These are phyloP conservation scores for Solanum habrochaites DNA, from an alignment of 257 asterid species.

Conservation along the genomic window DNA sequence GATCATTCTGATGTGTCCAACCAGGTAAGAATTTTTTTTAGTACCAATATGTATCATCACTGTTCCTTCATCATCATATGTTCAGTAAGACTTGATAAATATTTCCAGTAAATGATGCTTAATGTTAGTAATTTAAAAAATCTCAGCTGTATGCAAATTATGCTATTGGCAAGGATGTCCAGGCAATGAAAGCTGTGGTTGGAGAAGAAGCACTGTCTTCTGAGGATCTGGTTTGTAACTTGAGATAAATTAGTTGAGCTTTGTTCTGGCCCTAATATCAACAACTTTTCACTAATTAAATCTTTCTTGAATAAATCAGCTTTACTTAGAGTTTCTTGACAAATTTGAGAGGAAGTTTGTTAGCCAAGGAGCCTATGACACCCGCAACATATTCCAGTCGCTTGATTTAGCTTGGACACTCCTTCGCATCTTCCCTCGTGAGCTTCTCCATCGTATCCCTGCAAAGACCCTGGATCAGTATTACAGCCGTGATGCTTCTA, in stretches of 20 bases:
- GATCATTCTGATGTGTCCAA: slow-evolving; percentile 97
- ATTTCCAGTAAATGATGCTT: not conserved
- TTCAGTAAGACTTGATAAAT: not conserved
- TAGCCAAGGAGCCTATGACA: slow-evolving; percentile 43
- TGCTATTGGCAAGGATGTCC: slow-evolving; percentile 45
- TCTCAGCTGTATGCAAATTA: slow-evolving; percentile 35
- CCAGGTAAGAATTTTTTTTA: slow-evolving; percentile 38
- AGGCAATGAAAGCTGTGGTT: slow-evolving; percentile 51
- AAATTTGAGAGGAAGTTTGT: slow-evolving; percentile 51
- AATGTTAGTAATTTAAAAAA: not conserved
- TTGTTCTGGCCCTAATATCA: not conserved
- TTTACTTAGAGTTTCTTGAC: slow-evolving; percentile 41
- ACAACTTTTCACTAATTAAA: not conserved
- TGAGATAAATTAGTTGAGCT: not conserved
- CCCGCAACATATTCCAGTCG: slow-evolving; percentile 60
- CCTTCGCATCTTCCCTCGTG: slow-evolving; percentile 94
- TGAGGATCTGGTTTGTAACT: slow-evolving; percentile 32
- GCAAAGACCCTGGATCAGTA: slow-evolving; percentile 85
- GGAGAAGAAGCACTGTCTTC: slow-evolving; percentile 53
- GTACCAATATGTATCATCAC: not conserved
- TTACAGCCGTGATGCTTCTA: slow-evolving; percentile 86
- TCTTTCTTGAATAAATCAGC: slow-evolving; percentile 6
- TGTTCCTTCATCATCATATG: not conserved
- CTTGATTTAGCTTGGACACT: slow-evolving; percentile 98
- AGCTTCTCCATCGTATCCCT: slow-evolving; percentile 96